Base-by-base conservation (phyloP, 768 basidiomycete species). In the Chalciporus piperatus region DNA sequence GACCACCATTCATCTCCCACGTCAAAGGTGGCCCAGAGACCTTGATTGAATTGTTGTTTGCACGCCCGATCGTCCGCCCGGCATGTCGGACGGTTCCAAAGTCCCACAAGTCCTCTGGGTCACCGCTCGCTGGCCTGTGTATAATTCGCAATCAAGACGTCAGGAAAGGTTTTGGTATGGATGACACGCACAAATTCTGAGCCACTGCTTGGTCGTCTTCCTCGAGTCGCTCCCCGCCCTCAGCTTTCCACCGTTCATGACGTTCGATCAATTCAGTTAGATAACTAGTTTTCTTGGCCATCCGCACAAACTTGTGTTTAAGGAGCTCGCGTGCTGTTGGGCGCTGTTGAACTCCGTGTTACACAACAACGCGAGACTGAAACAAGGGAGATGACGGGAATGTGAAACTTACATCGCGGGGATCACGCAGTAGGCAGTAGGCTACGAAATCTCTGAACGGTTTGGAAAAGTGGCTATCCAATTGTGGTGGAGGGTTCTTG, bases 211-310 rank as follows among this genome's bases (percentile, higher is more conserved):
- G 75, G 51, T 88, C 84, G 48, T 88, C 83, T 55, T 92, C 88
- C 45, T 88, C 84, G 14, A 75, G 71, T 41, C 84, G 77, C 30
- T 84, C 87, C 16, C 92, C 92, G 13, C 91, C 92, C 61, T 97
- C 92, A 1, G 85, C 83, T 69, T 81, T 91, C 94, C 93, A 99
- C 53, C 92, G 79, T 62, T 98, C 93, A 55, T 92, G 88, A 27
- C 94, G 80, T 55, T 98, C 96, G 55, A 98, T 97, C 37, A 99
- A 76, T 67, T 99, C 97, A 0, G 94, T 96, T 54, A 99, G 74
- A 64, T 97, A 98, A 62, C 70, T 90, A 9, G 93, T 87, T 76
- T 97, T 97, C 76, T 92, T 94, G 17, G 96, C 96, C 79, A 89
- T 86, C 54, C 89, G 81, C 57, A 98, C 83, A 67, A 97, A 99